Evolutionary conservation across 345 rosid species (phyloP), one percentile per base, ranked within the genome.

Genomic region (Euphorbia tirucalli): DNA sequence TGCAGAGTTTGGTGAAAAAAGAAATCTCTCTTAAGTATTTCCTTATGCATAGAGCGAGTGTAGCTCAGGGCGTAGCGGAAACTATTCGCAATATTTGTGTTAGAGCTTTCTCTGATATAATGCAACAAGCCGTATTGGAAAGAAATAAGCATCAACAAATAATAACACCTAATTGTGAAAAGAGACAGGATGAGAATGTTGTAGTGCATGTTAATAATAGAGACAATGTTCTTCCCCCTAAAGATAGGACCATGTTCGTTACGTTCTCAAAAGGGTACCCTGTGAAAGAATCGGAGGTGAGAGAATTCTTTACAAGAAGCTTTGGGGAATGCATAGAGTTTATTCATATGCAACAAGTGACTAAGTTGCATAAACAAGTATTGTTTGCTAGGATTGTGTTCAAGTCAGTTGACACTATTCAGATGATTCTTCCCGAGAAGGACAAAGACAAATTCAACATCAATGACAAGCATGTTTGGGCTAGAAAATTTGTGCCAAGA

Each of bases 401-500:
- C 57, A 73, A 22, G 24, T 74, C 86, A 0, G 9, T 67, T 3
- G 24, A 74, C 0, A 55, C 69, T 18, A 74, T 89, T 50, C 72
- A 77, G 0, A 3, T 7, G 46, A 71, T 89, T 30, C 88, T 85
- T 25, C 65, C 61, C 11, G 81, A 84, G 1, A 16, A 4, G 21
- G 65, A 61, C 52, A 84, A 78, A 66, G 86, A 77, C 2, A 89
- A 87, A 66, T 89, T 89, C 66, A 73, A 63, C 71, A 85, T 89
- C 76, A 89, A 89, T 11, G 91, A 89, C 28, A 89, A 89, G 73
- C 93, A 89, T 67, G 90, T 85, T 0, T 89, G 93, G 89, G 88
- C 80, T 24, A 65, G 93, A 18, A 87, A 85, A 74, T 89, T 73
- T 41, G 82, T 85, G 4, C 85, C 87, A 0, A 85, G 85, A 50